Conservation (phyloP, 2,329 filamentous ascomycete species). For the Zymoseptoria passerinii region DNA sequence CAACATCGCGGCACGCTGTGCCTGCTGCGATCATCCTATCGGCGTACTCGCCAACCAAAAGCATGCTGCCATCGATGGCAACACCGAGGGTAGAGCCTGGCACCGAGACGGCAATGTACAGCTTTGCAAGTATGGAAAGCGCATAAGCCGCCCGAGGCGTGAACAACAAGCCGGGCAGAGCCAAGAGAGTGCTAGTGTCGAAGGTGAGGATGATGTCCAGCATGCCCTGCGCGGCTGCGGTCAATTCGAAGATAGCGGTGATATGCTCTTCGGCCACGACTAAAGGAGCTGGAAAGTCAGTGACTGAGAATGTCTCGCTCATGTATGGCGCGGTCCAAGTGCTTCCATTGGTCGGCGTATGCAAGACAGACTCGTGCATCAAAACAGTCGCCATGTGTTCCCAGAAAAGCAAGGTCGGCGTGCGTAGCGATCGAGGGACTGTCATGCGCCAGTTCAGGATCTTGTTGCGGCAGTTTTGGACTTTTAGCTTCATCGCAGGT, state of each 20-base stretch:
- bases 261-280: conserved; percentile 19
- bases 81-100: conserved; percentile 21
- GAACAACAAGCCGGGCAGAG: conserved; percentile 19
- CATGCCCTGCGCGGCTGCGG: conserved; percentile 16
- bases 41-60: conserved; percentile 21
- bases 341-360: conserved; percentile 24
- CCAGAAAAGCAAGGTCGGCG: conserved; percentile 16
- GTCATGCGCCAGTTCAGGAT: conserved; percentile 21
- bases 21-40: conserved; percentile 14
- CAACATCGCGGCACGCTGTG: conserved; percentile 5
- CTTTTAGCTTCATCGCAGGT: conserved; percentile 12
- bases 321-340: conserved; percentile 26
- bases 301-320: conserved; percentile 21
- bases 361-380: conserved; percentile 24
- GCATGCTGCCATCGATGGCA: conserved; percentile 20
- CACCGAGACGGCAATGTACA: conserved; percentile 21
- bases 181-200: conserved; percentile 9
- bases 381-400: conserved; percentile 21
- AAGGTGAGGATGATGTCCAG: conserved; percentile 16
- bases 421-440: conserved; percentile 13
- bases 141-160: conserved; percentile 20
- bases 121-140: conserved; percentile 20
- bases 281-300: conserved; percentile 21
- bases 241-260: conserved; percentile 18
- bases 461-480: conserved; percentile 15